Evolutionary conservation across 2,329 filamentous ascomycete genomes (phyloP).

Genomic region (Colletotrichum coccodes): DNA sequence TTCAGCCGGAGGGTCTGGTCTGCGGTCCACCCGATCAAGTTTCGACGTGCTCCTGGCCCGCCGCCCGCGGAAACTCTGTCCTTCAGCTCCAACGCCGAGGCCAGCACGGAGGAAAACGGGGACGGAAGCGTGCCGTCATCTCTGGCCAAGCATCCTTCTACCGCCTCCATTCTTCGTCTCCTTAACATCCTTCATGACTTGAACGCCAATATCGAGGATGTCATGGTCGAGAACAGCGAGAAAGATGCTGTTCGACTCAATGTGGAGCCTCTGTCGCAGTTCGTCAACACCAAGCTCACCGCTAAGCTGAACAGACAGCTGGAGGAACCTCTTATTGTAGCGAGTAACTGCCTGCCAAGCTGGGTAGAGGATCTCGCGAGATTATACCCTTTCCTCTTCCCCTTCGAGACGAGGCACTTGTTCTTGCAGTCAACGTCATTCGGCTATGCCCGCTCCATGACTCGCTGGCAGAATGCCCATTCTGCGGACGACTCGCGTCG

Average conservation of each 20-base stretch:
- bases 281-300: slow-evolving; percentile 98
- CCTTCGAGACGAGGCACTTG: slow-evolving; percentile 95
- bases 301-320: slow-evolving; percentile 97
- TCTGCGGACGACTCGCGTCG: slow-evolving; percentile 82
- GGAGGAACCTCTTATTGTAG: slow-evolving; percentile 95
- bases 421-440: slow-evolving; percentile 99
- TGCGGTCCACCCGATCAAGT: slow-evolving; percentile 89
- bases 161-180: slow-evolving; percentile 86
- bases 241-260: slow-evolving; percentile 77
- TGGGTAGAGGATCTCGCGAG: slow-evolving; percentile 97
- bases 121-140: slow-evolving; percentile 76
- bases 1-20: slow-evolving; percentile 87
- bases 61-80: slow-evolving; percentile 78
- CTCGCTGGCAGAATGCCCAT: slow-evolving; percentile 94
- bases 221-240: slow-evolving; percentile 74
- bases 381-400: slow-evolving; percentile 95
- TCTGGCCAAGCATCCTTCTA: slow-evolving; percentile 83
- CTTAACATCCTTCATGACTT: slow-evolving; percentile 92
- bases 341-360: slow-evolving; percentile 92
- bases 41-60: slow-evolving; percentile 85
- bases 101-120: slow-evolving; percentile 63
- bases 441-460: slow-evolving; percentile 97
- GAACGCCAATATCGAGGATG: slow-evolving; percentile 93
- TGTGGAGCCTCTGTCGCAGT: slow-evolving; percentile 87
- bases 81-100: slow-evolving; percentile 59